phyloP scores from a whole-genome alignment of 2,329 filamentous ascomycete genomes.

The Beauveria australis region DNA sequence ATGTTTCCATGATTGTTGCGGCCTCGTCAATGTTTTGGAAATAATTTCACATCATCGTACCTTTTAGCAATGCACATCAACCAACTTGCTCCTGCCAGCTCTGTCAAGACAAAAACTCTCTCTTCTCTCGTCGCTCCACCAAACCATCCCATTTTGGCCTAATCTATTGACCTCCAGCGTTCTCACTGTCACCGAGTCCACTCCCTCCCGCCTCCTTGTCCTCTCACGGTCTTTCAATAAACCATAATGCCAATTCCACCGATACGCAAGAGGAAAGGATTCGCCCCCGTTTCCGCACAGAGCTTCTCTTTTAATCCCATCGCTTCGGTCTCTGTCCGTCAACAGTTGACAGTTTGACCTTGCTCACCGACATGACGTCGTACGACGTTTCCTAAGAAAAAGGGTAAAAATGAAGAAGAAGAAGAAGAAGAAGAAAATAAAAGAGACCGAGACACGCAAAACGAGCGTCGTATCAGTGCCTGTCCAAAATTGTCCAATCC shows the following conservation, averaged over 20 bases:
- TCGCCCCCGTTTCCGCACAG: not conserved
- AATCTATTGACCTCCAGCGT: too few relatives aligned
- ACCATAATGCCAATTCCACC: not conserved
- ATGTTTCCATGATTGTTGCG: too few relatives aligned
- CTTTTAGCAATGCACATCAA: too few relatives aligned
- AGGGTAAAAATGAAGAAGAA: too few relatives aligned
- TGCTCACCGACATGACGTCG: not conserved
- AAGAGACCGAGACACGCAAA: not conserved
- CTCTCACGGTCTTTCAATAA: not conserved
- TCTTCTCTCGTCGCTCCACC: too few relatives aligned
- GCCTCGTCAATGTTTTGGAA: too few relatives aligned
- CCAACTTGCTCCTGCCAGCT: too few relatives aligned
- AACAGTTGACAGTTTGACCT: not conserved
- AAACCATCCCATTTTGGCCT: too few relatives aligned
- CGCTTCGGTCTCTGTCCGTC: not conserved
- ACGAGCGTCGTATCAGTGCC: not conserved
- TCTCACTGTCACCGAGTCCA: not conserved
- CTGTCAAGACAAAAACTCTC: too few relatives aligned
- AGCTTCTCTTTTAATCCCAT: not conserved
- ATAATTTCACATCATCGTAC: too few relatives aligned
- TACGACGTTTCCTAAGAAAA: too few relatives aligned
- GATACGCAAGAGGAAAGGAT: not conserved
- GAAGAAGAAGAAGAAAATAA: not conserved
- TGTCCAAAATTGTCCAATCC: not conserved
- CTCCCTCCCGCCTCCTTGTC: not conserved